Conservation (phyloP, 768 basidiomycete species). For the Suillus paluster region DNA sequence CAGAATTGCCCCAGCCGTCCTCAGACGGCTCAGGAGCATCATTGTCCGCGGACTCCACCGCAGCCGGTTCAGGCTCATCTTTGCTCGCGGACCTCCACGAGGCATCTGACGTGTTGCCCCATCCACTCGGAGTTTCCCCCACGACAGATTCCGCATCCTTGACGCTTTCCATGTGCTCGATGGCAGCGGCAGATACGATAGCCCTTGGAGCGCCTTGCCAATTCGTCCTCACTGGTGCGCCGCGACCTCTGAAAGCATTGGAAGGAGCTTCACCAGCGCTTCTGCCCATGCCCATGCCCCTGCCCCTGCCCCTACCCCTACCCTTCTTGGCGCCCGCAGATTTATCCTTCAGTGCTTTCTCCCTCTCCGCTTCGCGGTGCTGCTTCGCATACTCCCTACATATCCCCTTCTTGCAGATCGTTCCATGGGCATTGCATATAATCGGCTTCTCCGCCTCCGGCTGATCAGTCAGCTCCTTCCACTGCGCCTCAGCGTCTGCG, state of each 20-base stretch:
- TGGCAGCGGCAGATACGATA: slow-evolving; percentile 28
- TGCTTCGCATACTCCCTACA: slow-evolving; percentile 38
- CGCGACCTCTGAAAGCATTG: slow-evolving; percentile 29
- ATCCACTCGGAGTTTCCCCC: slow-evolving; percentile 15
- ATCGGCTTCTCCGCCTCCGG: slow-evolving; percentile 14
- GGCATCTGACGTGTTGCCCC: slow-evolving; percentile 24
- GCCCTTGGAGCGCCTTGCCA: slow-evolving; percentile 33
- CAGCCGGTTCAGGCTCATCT: slow-evolving; percentile 11
- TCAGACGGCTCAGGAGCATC: slow-evolving; percentile 20
- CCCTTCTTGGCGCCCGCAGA: slow-evolving; percentile 20
- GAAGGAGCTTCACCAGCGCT: slow-evolving; percentile 12
- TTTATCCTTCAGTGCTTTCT: slow-evolving; percentile 22
- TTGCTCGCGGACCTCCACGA: background rate
- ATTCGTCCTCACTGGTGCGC: slow-evolving; percentile 35
- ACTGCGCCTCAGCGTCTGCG: slow-evolving; percentile 28
- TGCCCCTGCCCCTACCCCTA: slow-evolving; percentile 4
- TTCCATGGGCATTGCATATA: slow-evolving; percentile 37
- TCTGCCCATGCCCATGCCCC: background rate
- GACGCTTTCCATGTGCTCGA: slow-evolving; percentile 27
- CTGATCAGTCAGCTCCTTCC: slow-evolving; percentile 15
- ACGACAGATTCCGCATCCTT: slow-evolving; percentile 5
- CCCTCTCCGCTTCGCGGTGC: slow-evolving; percentile 21
- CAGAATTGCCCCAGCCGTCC: slow-evolving; percentile 26
- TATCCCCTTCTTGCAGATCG: slow-evolving; percentile 42
- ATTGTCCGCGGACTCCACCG: slow-evolving; percentile 1